phyloP scores from a whole-genome alignment of 1,139 yeast species.

The Yamadazyma jaroonii region DNA sequence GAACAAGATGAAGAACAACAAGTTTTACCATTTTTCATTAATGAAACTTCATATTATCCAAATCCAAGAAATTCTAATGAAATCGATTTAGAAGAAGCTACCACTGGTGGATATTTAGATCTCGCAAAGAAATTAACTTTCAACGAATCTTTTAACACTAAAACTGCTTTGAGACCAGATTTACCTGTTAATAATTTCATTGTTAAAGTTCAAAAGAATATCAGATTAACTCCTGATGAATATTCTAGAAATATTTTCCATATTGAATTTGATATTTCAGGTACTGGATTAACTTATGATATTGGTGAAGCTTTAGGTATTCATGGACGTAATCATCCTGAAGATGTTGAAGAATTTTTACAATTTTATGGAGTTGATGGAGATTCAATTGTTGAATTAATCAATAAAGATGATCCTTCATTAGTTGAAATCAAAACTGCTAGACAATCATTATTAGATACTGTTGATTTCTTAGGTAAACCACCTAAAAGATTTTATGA shows the following conservation, averaged over 20 bases:
- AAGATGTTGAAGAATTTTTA: constrained; percentile 67
- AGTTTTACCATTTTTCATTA: constrained; percentile 49
- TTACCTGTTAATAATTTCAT: constrained; percentile 81
- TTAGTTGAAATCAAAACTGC: constrained; percentile 73
- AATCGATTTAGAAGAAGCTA: constrained; percentile 38
- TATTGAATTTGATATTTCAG: constrained; percentile 87
- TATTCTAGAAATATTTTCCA: constrained; percentile 96
- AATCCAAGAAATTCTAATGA: constrained; percentile 50
- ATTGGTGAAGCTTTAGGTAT: constrained; percentile 97
- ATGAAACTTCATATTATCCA: constrained; percentile 58
- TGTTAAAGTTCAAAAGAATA: constrained; percentile 88
- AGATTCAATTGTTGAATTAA: constrained; percentile 64
- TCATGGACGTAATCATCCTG: constrained; percentile 80
- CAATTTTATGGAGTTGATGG: constrained; percentile 69
- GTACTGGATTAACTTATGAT: constrained; percentile 87
- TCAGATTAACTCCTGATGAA: constrained; percentile 86
- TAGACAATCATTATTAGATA: constrained; percentile 75
- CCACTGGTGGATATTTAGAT: constrained; percentile 42
- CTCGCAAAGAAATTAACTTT: constrained; percentile 73
- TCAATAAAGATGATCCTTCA: constrained; percentile 63
- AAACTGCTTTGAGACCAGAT: constrained; percentile 76
- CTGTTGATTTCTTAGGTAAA: constrained; percentile 86
- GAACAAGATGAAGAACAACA: constrained; percentile 24
- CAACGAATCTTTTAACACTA: constrained; percentile 70
- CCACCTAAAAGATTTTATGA: constrained; percentile 96